Evolutionary conservation across 805 yeast genomes (phyloP), one percentile per base, ranked within the genome.

Genomic region (Metschnikowia reukaufii): DNA sequence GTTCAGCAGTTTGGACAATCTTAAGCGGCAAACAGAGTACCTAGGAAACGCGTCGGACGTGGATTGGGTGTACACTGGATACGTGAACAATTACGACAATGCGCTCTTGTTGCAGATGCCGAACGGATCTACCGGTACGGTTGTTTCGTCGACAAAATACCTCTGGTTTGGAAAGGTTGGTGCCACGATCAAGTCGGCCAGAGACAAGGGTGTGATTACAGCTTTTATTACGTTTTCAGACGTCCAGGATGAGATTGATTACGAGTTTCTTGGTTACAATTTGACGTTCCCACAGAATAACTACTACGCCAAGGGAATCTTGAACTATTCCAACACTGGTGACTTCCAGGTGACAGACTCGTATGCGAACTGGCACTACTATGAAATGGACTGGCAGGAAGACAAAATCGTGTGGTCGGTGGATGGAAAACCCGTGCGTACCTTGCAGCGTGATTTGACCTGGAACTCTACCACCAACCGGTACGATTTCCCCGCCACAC

Each of bases 161-260:
- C 67, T 91, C 45, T 91, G 96, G 96, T 90, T 86, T 67, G 97
- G 97, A 44, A 86, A 83, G 62, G 76, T 88, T 27, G 70, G 83
- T 27, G 83, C 85, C 40, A 77, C 72, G 41, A 59, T 89, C 59
- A 89, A 85, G 70, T 73, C 92, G 0, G 86, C 96, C 0, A 87
- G 81, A 61, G 77, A 76, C 32, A 74, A 67, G 8, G 97, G 97
- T 74, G 96, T 90, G 31, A 78, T 90, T 48, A 77, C 95, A 13
- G 91, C 96, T 25, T 81, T 83, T 59, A 88, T 90, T 66, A 65
- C 88, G 43, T 84, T 81, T 66, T 87, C 96, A 6, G 86, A 87
- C 62, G 88, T 84, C 35, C 82, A 87, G 74, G 97, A 90, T 72
- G 97, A 91, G 76, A 78, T 90, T 58, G 97, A 91, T 77, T 83